Base-by-base conservation (phyloP, 305 asterid species). In the Salvia sclarea region DNA sequence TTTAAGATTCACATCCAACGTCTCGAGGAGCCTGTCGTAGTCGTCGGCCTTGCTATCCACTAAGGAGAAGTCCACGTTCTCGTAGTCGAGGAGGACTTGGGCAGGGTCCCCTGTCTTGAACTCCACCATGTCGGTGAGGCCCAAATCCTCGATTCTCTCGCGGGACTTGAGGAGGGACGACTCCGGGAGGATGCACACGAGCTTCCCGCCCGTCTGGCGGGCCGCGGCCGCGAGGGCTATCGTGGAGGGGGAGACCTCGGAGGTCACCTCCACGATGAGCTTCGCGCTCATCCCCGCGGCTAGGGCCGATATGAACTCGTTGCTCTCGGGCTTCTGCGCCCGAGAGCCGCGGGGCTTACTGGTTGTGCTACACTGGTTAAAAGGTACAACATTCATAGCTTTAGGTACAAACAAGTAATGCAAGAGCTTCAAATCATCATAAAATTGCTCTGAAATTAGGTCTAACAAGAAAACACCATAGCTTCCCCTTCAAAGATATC, bases 171-270 rank as follows among this genome's bases (percentile, higher is more conserved):
- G 55, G 0, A 74, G 77, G 28, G 69, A 78, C 0, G 72, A 67
- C 22, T 82, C 81, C 0, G 91, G 91, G 16, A 88, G 75, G 24
- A 88, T 85, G 82, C 92, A 88, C 0, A 88, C 72, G 7, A 88
- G 73, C 49, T 82, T 88, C 1, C 90, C 92, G 24, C 92, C 86
- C 0, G 95, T 88, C 50, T 88, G 90, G 53, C 84, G 77, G 6
- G 90, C 92, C 0, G 95, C 95, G 0, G 88, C 90, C 18, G 95
- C 88, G 71, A 88, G 78, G 64, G 95, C 88, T 21, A 88, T 77
- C 0, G 90, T 88, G 17, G 86, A 85, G 57, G 82, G 66, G 2
- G 92, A 84, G 0, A 75, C 84, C 48, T 85, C 83, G 0, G 92
- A 76, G 2, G 87, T 75, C 61, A 88, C 81, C 74, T 88, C 88